phyloP scores from a whole-genome alignment of 78 protist species.

The Speleostelium caveatum region DNA sequence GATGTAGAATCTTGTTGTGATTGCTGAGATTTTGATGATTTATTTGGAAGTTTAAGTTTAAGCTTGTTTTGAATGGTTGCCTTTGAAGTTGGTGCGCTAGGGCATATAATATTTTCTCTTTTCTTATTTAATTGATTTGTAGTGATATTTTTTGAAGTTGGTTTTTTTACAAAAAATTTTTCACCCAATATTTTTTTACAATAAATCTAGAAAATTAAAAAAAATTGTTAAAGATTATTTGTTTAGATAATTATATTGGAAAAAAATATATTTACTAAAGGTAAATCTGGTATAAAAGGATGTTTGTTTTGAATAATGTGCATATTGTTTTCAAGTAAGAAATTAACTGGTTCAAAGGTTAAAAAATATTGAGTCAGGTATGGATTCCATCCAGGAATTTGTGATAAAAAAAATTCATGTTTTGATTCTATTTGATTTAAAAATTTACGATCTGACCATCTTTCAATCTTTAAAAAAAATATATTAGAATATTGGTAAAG shows the following conservation, averaged over 20 bases:
- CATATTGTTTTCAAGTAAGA: not conserved
- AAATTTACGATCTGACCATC: conserved; percentile 57
- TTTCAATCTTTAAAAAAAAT: conserved; percentile 1
- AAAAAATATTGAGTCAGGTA: conserved; percentile 42
- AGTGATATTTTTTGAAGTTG: not conserved
- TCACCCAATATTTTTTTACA: not conserved
- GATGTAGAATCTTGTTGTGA: not conserved
- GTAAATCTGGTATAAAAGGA: no score
- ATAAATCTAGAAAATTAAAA: no score
- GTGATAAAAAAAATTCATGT: conserved; percentile 51
- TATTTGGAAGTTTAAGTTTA: not conserved
- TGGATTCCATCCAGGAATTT: conserved; percentile 60
- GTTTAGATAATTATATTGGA: not conserved
- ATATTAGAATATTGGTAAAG: not conserved
- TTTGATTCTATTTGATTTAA: conserved; percentile 32
- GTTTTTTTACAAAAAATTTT: no score
- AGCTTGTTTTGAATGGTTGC: not conserved
- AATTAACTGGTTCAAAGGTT: conserved; percentile 26
- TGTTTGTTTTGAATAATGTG: not conserved
- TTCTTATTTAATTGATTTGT: no score
- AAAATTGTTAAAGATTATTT: no score
- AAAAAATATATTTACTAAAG: no score
- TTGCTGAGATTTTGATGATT: not conserved
- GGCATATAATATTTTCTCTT: not conserved
- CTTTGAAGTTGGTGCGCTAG: not conserved